A percentile compares a stretch with the other conserved stretches of the same genome.
phyloP scores from a whole-genome alignment of 768 basidiomycete species.

The Cystofilobasidium ferigula region DNA sequence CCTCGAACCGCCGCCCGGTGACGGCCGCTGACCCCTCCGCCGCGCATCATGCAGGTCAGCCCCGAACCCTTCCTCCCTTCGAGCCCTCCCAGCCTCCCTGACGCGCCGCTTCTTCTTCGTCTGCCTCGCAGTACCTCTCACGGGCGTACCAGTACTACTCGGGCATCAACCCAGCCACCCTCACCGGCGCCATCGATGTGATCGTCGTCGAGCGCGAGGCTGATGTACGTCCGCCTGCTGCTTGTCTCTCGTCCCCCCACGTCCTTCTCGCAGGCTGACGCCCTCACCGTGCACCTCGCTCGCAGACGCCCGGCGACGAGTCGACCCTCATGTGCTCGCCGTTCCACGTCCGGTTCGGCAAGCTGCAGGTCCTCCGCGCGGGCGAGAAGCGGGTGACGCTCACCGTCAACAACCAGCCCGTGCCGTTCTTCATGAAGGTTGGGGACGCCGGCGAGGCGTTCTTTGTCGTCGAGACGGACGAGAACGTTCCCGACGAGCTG shows the following conservation, averaged over 20 bases:
- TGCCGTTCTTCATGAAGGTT: slow-evolving; percentile 96
- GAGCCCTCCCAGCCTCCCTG: too few relatives aligned
- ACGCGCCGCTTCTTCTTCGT: too few relatives aligned
- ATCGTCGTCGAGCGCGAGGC: slow-evolving; percentile 75
- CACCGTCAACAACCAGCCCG: slow-evolving; percentile 60
- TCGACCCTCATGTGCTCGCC: slow-evolving; percentile 66
- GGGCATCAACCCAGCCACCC: slow-evolving; percentile 80
- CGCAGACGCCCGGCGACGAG: slow-evolving; percentile 26
- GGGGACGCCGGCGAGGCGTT: slow-evolving; percentile 98
- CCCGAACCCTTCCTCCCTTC: background rate
- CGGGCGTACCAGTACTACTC: slow-evolving; percentile 41
- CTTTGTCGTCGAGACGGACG: slow-evolving; percentile 95
- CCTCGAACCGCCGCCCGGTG: background rate
- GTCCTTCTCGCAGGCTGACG: background rate
- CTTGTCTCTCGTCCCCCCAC: background rate
- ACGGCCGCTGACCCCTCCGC: background rate
- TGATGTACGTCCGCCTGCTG: slow-evolving; percentile 34
- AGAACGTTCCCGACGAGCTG: slow-evolving; percentile 82
- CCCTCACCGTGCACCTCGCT: background rate
- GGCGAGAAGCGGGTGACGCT: slow-evolving; percentile 94
- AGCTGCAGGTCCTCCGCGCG: slow-evolving; percentile 87
- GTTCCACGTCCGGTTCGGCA: slow-evolving; percentile 95
- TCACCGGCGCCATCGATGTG: slow-evolving; percentile 97
- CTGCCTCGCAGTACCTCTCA: slow-evolving; percentile 39
- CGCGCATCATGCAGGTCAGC: background rate